These are phyloP conservation scores for Paramarasmius palmivorus DNA, from an alignment of 1,284 basidiomycete genomes.

Conservation along the genomic window DNA sequence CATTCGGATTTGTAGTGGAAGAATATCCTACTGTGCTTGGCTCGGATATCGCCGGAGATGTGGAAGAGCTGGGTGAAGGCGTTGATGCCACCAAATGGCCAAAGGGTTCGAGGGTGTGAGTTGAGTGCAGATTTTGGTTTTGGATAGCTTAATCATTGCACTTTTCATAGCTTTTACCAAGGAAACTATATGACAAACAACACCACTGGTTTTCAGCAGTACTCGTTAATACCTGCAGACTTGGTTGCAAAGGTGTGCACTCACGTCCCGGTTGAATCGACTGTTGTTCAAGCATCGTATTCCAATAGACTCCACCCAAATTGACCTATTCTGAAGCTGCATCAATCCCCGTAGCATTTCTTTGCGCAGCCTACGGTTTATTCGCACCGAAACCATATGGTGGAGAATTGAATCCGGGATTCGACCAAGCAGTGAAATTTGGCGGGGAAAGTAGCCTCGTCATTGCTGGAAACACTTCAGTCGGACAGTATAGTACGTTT, in stretches of 20 bases:
- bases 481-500: conserved; percentile 8
- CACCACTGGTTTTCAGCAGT: conserved; percentile 50
- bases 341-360: neutral
- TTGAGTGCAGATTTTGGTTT: conserved; percentile 4
- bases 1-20: conserved; percentile 19
- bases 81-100: conserved; percentile 43
- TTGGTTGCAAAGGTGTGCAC: conserved; percentile 41
- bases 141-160: neutral
- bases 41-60: conserved; percentile 56
- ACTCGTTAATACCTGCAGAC: conserved; percentile 38
- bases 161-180: conserved; percentile 45
- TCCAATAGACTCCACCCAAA: conserved; percentile 35
- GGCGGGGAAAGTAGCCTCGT: neutral
- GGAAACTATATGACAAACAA: conserved; percentile 30
- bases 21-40: conserved; percentile 49
- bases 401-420: conserved; percentile 1
- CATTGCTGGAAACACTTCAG: conserved; percentile 6
- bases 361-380: conserved; percentile 1
- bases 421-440: neutral
- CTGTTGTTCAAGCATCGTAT: neutral
- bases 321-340: conserved; percentile 27
- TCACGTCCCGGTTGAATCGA: no score
- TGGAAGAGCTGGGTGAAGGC: conserved; percentile 52
- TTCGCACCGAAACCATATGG: conserved; percentile 2
- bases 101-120: conserved; percentile 61